These are phyloP conservation scores for Spironucleus salmonicida DNA, from an alignment of 208 protist species.

Conservation along the genomic window DNA sequence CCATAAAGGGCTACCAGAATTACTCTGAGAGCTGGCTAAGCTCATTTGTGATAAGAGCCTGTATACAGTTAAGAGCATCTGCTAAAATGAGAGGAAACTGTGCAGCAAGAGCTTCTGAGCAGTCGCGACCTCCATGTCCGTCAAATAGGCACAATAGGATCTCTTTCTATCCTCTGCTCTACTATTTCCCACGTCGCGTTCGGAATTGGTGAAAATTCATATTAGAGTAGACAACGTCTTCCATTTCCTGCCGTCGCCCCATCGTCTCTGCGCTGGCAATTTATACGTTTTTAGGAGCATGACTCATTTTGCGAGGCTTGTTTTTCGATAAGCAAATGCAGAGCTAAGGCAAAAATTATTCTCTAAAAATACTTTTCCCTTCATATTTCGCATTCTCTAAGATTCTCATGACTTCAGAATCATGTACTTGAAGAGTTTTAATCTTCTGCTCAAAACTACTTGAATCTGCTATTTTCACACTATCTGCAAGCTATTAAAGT, in stretches of 20 bases:
- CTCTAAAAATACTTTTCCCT: no score
- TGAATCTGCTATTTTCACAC: no score
- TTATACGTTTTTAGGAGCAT: neutral
- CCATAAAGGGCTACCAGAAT: neutral
- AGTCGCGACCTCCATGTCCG: constrained; percentile 21
- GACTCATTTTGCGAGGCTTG: neutral
- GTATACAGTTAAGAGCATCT: neutral
- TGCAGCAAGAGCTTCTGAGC: neutral
- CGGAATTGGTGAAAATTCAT: neutral
- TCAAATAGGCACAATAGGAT: constrained; percentile 21
- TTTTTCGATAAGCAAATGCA: neutral
- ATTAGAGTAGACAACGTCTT: neutral
- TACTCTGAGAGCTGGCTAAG: neutral
- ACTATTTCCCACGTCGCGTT: neutral
- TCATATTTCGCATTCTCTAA: no score
- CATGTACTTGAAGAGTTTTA: no score
- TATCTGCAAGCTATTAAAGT: no score
- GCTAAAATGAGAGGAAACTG: neutral
- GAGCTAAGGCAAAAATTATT: no score
- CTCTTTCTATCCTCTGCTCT: neutral
- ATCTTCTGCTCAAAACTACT: no score
- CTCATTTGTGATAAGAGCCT: neutral
- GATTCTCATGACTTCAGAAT: no score
- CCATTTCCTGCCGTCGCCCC: constrained; percentile 7
- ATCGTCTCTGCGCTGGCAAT: constrained; percentile 5